These are phyloP conservation scores for Metarhizium rileyi DNA, from an alignment of 2,329 filamentous ascomycete species.

Conservation along the genomic window DNA sequence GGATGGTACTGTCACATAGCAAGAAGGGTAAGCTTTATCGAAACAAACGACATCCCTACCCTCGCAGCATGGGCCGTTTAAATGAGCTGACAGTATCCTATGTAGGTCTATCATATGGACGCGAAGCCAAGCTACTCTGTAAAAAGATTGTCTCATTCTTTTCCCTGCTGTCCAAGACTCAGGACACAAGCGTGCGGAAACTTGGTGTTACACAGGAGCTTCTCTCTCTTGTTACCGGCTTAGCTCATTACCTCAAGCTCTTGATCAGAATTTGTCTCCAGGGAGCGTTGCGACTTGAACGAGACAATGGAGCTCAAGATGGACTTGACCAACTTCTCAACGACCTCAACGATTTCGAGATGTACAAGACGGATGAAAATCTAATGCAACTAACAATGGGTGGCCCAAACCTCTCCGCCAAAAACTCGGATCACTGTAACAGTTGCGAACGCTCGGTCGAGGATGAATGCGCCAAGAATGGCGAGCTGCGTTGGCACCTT, in stretches of 20 bases:
- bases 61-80: background rate
- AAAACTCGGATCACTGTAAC: conserved; percentile 76
- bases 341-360: conserved; percentile 75
- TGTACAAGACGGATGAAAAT: conserved; percentile 60
- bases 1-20: conserved; percentile 55
- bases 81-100: background rate
- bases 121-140: conserved; percentile 97
- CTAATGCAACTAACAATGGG: conserved; percentile 56
- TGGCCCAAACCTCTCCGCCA: conserved; percentile 57
- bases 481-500: conserved; percentile 74
- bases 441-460: conserved; percentile 82
- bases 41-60: background rate
- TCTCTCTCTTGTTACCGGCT: conserved; percentile 90
- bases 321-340: conserved; percentile 77
- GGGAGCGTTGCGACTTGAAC: conserved; percentile 81
- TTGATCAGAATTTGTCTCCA: conserved; percentile 95
- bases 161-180: conserved; percentile 84
- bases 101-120: conserved; percentile 74
- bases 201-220: conserved; percentile 95
- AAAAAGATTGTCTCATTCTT: conserved; percentile 99
- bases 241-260: conserved; percentile 95
- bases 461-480: conserved; percentile 75
- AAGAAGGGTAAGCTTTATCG: conserved; percentile 56
- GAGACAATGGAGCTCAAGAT: conserved; percentile 64
- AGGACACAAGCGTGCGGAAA: conserved; percentile 81